Conservation (phyloP, 805 yeast genomes). For the Candida insectalens region DNA sequence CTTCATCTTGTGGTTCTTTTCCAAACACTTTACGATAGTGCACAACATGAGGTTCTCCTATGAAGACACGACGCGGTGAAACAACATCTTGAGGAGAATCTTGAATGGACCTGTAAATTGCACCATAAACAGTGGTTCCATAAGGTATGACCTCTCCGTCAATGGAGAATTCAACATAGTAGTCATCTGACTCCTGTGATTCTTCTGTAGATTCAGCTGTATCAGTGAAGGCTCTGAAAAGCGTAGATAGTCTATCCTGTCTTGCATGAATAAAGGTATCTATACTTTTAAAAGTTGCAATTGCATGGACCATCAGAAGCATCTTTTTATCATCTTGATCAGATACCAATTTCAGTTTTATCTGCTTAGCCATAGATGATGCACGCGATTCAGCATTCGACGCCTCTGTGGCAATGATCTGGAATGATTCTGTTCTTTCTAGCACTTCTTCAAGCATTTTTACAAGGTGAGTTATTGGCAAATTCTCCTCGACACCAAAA, state of each 20-base stretch:
- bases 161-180: constrained; percentile 45
- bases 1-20: constrained; percentile 16
- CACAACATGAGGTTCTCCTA: constrained; percentile 39
- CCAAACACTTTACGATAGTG: constrained; percentile 33
- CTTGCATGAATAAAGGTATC: constrained; percentile 36
- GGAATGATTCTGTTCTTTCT: constrained; percentile 66
- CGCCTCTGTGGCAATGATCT: constrained; percentile 41
- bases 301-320: constrained; percentile 45
- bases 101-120: constrained; percentile 45
- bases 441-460: constrained; percentile 61
- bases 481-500: constrained; percentile 20
- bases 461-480: constrained; percentile 37
- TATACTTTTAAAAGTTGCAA: constrained; percentile 48
- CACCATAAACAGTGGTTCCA: constrained; percentile 71
- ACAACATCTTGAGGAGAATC: constrained; percentile 27
- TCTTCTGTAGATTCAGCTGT: constrained; percentile 3
- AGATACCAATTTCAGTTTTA: constrained; percentile 46
- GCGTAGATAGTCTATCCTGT: constrained; percentile 21
- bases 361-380: constrained; percentile 60
- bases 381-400: constrained; percentile 28
- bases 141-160: constrained; percentile 49
- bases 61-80: constrained; percentile 49
- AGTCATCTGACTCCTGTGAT: constrained; percentile 11
- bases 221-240: constrained; percentile 8
- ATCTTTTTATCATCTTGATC: constrained; percentile 21